Base-by-base conservation (phyloP, 805 yeast genomes). In the Candida easanensis region DNA sequence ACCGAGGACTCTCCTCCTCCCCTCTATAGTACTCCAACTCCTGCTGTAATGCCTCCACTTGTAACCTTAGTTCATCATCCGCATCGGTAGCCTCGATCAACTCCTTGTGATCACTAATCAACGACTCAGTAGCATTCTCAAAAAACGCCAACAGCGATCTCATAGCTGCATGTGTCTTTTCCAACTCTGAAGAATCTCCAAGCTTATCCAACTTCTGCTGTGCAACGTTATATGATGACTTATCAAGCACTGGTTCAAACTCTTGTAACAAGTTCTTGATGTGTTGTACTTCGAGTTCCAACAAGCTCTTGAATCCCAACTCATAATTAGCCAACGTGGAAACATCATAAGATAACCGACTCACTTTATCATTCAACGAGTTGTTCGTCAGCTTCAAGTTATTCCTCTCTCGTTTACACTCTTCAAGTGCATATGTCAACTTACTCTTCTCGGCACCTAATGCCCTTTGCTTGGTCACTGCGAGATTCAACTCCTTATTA, bases 221-320 rank as follows among this genome's bases (percentile, higher is more conserved):
- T 7, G 88, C 84, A 42, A 80, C 85, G n/a, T 66, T 64, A 15
- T 81, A 69, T 0, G 88, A 81, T 4, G 68, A 54, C 40, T 74
- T 76, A 46, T 83, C 88, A 3, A 83, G 68, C 3, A 82, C 70
- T 48, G 74, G 72, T 31, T 74, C 71, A 44, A 81, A 72, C 1
- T 76, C 68, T 16, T 65, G 63, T 32, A 80, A 64, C n/a, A 80
- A 56, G 47, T 69, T 77, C 13, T 74, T 70, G 35, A 79, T 71
- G 46, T 74, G 76, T 5, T 66, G 61, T 3, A 76, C 57, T 43
- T 76, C 79, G 9, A 64, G 50, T 4, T 58, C 60, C 13, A 68
- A 60, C 3, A 79, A 45, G 33, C 68, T 74, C 22, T 68, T 66
- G 41, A 71, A 68, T 26, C 73, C 74, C 35, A 68, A 57, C 36